Evolutionary conservation across 2,329 filamentous ascomycete genomes (phyloP).

Genomic region (Alternaria triticina): DNA sequence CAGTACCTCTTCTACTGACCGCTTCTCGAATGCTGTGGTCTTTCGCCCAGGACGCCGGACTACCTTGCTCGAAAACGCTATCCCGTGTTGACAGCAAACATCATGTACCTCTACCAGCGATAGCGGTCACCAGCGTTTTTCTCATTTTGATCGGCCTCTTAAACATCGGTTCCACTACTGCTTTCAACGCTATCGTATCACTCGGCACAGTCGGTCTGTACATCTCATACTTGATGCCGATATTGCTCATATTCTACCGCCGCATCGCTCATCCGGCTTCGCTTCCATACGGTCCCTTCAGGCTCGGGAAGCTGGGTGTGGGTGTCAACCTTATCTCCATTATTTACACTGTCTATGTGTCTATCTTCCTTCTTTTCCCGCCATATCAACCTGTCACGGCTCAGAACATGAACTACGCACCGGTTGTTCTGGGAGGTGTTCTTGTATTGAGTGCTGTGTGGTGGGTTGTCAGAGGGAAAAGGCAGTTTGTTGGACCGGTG

Average conservation of each 20-base stretch:
- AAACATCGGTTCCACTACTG: conserved; percentile 23
- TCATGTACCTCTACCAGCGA: conserved; percentile 24
- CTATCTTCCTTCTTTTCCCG: conserved; percentile 33
- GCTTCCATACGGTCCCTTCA: conserved; percentile 13
- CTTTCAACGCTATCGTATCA: conserved; percentile 29
- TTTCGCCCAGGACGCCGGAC: conserved; percentile 33
- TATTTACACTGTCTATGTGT: conserved; percentile 19
- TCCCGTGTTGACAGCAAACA: conserved; percentile 16
- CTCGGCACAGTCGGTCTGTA: conserved; percentile 25
- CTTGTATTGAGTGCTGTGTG: not conserved
- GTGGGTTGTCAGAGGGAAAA: not conserved
- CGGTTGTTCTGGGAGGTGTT: conserved; percentile 6
- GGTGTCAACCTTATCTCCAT: conserved; percentile 19
- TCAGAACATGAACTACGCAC: conserved; percentile 27
- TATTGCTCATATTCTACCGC: conserved; percentile 16
- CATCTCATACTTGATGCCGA: conserved; percentile 23
- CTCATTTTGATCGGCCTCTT: conserved; percentile 21
- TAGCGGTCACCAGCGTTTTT: conserved; percentile 14
- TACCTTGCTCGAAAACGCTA: conserved; percentile 38
- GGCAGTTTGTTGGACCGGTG: not conserved
- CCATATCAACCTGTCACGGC: conserved; percentile 20
- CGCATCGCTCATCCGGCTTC: conserved; percentile 11
- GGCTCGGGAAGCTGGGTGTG: conserved; percentile 17
- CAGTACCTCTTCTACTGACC: conserved; percentile 16
- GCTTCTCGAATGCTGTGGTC: conserved; percentile 37